These are phyloP conservation scores for Candida tammaniensis DNA, from an alignment of 805 yeast species.

Conservation along the genomic window DNA sequence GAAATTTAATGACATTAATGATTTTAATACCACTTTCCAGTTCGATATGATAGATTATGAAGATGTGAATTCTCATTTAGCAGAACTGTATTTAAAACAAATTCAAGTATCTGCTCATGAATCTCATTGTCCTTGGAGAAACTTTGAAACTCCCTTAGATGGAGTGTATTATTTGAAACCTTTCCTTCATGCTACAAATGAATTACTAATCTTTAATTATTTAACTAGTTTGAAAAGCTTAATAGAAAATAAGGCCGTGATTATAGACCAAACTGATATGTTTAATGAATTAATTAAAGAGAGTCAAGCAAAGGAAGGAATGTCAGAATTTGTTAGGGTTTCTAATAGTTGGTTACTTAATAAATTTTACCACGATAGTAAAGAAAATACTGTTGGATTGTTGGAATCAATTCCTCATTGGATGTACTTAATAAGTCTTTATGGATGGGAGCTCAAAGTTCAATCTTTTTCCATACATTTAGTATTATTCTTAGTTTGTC, in stretches of 20 bases:
- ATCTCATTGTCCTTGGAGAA: conserved; percentile 35
- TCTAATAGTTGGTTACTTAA: conserved; percentile 33
- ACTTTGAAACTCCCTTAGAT: conserved; percentile 29
- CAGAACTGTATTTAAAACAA: conserved; percentile 23
- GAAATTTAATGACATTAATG: conserved; percentile 23
- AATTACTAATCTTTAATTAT: conserved; percentile 26
- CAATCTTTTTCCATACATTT: conserved; percentile 26
- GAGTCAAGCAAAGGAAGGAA: neutral
- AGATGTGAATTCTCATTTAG: conserved; percentile 22
- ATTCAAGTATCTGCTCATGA: conserved; percentile 26
- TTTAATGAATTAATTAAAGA: conserved; percentile 2
- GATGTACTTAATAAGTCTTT: conserved; percentile 32
- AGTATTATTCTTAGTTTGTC: conserved; percentile 32
- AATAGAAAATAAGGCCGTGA: conserved; percentile 18
- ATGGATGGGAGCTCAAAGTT: conserved; percentile 37
- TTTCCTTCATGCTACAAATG: conserved; percentile 27
- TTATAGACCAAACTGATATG: neutral
- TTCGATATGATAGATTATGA: conserved; percentile 22
- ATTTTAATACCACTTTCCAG: conserved; percentile 11
- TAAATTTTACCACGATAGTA: conserved; percentile 29
- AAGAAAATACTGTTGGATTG: conserved; percentile 25
- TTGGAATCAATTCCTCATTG: conserved; percentile 28
- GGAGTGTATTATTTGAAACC: conserved; percentile 36
- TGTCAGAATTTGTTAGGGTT: conserved; percentile 15
- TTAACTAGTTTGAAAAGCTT: conserved; percentile 25